These are phyloP conservation scores for Colletotrichum sp. DNA, from an alignment of 2,329 filamentous ascomycete species.

Conservation along the genomic window DNA sequence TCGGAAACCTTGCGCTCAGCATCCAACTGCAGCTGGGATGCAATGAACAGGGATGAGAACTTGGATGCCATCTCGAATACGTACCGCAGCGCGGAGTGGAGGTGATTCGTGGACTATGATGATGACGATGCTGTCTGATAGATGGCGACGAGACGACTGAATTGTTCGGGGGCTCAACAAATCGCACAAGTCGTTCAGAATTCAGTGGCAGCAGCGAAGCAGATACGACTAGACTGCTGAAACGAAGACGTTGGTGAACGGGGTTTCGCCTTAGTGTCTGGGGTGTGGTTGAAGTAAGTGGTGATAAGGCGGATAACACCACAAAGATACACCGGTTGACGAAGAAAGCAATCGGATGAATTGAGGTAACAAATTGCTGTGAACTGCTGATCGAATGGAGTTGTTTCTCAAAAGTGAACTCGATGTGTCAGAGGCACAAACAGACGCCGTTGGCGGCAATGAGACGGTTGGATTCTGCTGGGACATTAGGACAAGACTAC, in stretches of 20 bases:
- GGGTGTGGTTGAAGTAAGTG: neutral
- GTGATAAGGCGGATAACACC: neutral
- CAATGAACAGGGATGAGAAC: slow-evolving; percentile 3
- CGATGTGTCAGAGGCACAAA: neutral
- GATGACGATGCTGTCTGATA: neutral
- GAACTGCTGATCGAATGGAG: neutral
- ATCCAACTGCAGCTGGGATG: neutral
- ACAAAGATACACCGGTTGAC: neutral
- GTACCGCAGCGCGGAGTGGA: neutral
- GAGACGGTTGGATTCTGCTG: neutral
- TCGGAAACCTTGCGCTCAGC: neutral
- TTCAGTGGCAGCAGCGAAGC: neutral
- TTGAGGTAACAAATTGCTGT: neutral
- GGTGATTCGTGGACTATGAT: neutral
- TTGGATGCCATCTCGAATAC: neutral
- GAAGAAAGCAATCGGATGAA: neutral
- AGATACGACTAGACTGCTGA: neutral
- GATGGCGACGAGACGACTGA: neutral
- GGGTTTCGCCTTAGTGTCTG: neutral
- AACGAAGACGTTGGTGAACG: neutral
- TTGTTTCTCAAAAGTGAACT: neutral
- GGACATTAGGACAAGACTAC: neutral
- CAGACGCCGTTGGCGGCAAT: neutral
- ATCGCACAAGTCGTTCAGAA: neutral
- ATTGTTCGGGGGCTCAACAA: neutral